These are phyloP conservation scores for Capronia coronata DNA, from an alignment of 2,329 filamentous ascomycete genomes.

Conservation along the genomic window DNA sequence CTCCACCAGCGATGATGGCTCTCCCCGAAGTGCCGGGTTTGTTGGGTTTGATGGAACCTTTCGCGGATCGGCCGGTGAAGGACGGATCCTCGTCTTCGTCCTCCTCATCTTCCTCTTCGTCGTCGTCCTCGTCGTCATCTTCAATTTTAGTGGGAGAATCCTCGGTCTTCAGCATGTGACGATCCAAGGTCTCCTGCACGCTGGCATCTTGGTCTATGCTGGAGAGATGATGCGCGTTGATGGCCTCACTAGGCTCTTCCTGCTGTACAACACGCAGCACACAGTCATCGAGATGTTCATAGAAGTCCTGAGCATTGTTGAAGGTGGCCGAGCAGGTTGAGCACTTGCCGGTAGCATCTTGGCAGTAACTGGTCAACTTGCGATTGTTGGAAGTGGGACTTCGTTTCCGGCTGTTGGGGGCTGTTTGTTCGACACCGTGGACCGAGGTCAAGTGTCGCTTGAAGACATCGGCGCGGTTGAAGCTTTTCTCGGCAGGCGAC, in stretches of 20 bases:
- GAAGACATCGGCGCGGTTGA: slow-evolving; percentile 93
- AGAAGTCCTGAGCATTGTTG: slow-evolving; percentile 86
- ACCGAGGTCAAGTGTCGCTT: slow-evolving; percentile 88
- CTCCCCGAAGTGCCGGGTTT: slow-evolving; percentile 50
- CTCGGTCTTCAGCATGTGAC: slow-evolving; percentile 49
- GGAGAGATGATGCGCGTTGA: slow-evolving; percentile 50
- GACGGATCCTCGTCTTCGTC: slow-evolving; percentile 39
- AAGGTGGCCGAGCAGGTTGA: slow-evolving; percentile 86
- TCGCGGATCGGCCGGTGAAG: slow-evolving; percentile 41
- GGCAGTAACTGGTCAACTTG: slow-evolving; percentile 64
- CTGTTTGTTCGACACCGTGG: slow-evolving; percentile 86
- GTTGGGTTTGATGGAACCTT: slow-evolving; percentile 41
- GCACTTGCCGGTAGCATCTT: slow-evolving; percentile 77
- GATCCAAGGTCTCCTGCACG: slow-evolving; percentile 53
- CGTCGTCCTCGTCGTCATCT: slow-evolving; percentile 55
- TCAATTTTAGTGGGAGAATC: slow-evolving; percentile 44
- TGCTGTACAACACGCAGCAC: slow-evolving; percentile 58
- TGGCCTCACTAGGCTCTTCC: slow-evolving; percentile 52
- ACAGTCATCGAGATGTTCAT: slow-evolving; percentile 81
- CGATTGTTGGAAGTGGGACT: slow-evolving; percentile 49
- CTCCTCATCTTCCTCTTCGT: slow-evolving; percentile 46
- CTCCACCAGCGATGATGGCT: slow-evolving; percentile 46
- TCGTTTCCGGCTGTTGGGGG: slow-evolving; percentile 84
- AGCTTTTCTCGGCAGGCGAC: slow-evolving; percentile 84
- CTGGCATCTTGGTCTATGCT: slow-evolving; percentile 56